Evolutionary conservation across 495 filamentous ascomycete species (phyloP).

Genomic region (Podospora bellae-mahoneyi): DNA sequence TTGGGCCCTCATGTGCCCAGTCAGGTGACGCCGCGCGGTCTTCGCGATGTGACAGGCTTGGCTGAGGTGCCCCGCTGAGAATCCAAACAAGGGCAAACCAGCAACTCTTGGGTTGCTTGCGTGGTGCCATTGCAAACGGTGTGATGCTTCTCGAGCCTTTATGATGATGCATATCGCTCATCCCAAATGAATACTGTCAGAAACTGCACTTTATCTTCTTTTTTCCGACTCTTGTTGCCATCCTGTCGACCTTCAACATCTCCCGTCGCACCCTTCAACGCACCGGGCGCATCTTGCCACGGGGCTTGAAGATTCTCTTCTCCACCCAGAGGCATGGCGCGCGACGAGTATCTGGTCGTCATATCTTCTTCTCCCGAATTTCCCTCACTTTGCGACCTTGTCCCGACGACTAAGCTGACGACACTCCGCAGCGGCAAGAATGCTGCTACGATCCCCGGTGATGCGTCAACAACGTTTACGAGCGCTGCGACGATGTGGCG

Average conservation of each 20-base stretch:
- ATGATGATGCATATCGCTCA: not conserved
- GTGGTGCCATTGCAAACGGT: not conserved
- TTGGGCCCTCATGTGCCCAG: constrained; percentile 13
- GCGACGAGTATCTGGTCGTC: constrained; percentile 28
- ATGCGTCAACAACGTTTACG: constrained; percentile 37
- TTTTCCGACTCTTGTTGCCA: not conserved
- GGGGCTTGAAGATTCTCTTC: constrained; percentile 33
- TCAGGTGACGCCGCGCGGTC: constrained; percentile 31
- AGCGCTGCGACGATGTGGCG: constrained; percentile 41
- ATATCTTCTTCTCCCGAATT: constrained; percentile 49
- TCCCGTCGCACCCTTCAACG: constrained; percentile 25
- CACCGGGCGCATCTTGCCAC: constrained; percentile 37
- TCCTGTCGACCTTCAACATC: constrained; percentile 11
- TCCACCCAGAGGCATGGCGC: constrained; percentile 33
- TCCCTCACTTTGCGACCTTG: constrained; percentile 41
- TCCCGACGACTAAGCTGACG: constrained; percentile 30
- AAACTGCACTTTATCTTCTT: not conserved
- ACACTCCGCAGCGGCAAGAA: constrained; percentile 35
- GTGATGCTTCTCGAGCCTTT: not conserved
- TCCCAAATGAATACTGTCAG: not conserved
- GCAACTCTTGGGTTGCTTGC: no score
- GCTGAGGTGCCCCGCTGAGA: not conserved
- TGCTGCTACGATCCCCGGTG: constrained; percentile 32
- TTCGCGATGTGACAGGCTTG: constrained; percentile 16
- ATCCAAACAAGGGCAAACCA: not conserved